phyloP scores from a whole-genome alignment of 805 yeast species.

The Lachancea lanzarotensis region DNA sequence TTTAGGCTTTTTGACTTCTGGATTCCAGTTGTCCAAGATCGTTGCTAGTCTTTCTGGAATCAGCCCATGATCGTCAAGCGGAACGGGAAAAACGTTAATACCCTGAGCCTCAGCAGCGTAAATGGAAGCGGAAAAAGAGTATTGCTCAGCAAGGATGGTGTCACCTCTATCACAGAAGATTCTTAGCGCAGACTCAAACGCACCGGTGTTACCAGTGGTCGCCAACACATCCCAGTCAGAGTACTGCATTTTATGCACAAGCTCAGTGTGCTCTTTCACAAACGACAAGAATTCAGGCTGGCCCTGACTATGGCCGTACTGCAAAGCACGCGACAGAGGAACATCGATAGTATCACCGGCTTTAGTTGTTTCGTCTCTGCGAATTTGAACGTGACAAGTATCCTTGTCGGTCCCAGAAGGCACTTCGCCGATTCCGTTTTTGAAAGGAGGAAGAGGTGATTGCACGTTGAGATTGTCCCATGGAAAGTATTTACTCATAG shows the following conservation, averaged over 20 bases:
- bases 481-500: conserved; percentile 87
- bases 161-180: conserved; percentile 76
- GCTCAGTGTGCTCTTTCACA: conserved; percentile 66
- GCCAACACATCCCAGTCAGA: conserved; percentile 67
- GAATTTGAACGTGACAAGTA: conserved; percentile 16
- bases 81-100: conserved; percentile 59
- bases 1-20: conserved; percentile 62
- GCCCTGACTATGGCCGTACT: conserved; percentile 85
- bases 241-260: conserved; percentile 42
- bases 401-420: conserved; percentile 33
- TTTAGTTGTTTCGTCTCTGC: conserved; percentile 35
- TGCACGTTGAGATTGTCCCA: conserved; percentile 68
- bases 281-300: conserved; percentile 62
- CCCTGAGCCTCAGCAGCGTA: conserved; percentile 77
- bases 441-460: conserved; percentile 75
- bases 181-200: conserved; percentile 79
- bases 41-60: conserved; percentile 62
- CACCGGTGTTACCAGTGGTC: conserved; percentile 83
- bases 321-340: conserved; percentile 79
- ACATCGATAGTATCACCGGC: conserved; percentile 48
- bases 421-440: conserved; percentile 69
- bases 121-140: conserved; percentile 75
- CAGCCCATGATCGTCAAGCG: conserved; percentile 74
- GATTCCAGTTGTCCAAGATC: conserved; percentile 64
- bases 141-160: conserved; percentile 73